phyloP scores from a whole-genome alignment of 768 basidiomycete genomes.

The Suillus alpinus region DNA sequence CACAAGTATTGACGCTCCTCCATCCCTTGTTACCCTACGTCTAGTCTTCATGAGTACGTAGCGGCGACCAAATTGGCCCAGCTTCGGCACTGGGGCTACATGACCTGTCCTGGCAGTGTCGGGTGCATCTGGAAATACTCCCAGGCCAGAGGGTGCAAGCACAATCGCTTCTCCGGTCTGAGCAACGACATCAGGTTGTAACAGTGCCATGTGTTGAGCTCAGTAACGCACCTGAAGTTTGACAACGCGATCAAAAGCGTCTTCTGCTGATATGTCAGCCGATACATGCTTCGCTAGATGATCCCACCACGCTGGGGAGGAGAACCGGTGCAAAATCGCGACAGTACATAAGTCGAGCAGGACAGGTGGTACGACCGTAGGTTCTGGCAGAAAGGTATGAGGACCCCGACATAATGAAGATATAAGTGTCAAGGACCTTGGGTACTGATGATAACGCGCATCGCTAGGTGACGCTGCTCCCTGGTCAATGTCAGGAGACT shows the following conservation, averaged over 20 bases:
- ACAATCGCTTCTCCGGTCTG: constrained; percentile 74
- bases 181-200: constrained; percentile 1
- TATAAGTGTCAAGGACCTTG: constrained; percentile 47
- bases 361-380: constrained; percentile 67
- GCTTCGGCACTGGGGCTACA: constrained; percentile 21
- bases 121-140: constrained; percentile 32
- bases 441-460: constrained; percentile 72
- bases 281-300: constrained; percentile 68
- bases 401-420: not conserved
- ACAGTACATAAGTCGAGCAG: constrained; percentile 66
- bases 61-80: constrained; percentile 53
- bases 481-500: constrained; percentile 57
- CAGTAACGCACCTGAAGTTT: constrained; percentile 53
- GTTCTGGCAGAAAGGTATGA: constrained; percentile 42
- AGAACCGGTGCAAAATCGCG: constrained; percentile 69
- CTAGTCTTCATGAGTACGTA: constrained; percentile 63
- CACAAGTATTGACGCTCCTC: constrained; percentile 58
- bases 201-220: not conserved
- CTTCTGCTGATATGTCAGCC: constrained; percentile 53
- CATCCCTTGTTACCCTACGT: constrained; percentile 58
- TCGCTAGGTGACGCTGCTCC: constrained; percentile 69
- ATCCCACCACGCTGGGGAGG: constrained; percentile 74
- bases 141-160: constrained; percentile 62
- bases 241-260: constrained; percentile 67
- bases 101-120: constrained; percentile 6